phyloP scores from a whole-genome alignment of 2,329 filamentous ascomycete genomes.

The Penicillium sp. region DNA sequence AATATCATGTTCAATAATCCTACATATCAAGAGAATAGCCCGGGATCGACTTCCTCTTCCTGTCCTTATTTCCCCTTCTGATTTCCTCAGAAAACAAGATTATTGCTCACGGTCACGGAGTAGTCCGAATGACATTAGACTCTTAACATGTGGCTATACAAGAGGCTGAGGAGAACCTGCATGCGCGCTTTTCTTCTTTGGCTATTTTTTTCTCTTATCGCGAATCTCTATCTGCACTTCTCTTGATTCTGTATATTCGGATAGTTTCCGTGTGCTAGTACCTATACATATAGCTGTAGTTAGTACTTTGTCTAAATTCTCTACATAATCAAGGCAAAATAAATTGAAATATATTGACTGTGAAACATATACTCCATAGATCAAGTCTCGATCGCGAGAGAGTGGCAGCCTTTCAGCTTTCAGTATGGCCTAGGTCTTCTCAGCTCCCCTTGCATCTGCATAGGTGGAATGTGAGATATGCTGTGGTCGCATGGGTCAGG shows the following conservation, averaged over 20 bases:
- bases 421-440: constrained; percentile 12
- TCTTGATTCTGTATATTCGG: neutral
- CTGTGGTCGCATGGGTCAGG: neutral
- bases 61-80: neutral
- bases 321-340: too few relatives aligned
- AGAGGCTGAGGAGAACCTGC: neutral
- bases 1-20: neutral
- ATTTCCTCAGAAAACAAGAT: neutral
- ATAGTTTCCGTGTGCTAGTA: neutral
- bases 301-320: neutral
- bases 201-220: constrained; percentile 3
- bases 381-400: constrained; percentile 20
- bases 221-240: neutral
- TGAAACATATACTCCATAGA: constrained; percentile 4
- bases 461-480: constrained; percentile 7
- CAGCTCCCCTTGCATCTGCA: constrained; percentile 24
- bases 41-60: neutral
- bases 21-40: neutral
- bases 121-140: neutral
- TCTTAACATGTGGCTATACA: neutral
- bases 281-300: too few relatives aligned
- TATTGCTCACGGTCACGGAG: neutral
- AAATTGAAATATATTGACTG: neutral
- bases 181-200: neutral
- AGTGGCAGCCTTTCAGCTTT: constrained; percentile 13